Evolutionary conservation across 768 basidiomycete genomes (phyloP).

Genomic region (Symmetrospora coprosmae): DNA sequence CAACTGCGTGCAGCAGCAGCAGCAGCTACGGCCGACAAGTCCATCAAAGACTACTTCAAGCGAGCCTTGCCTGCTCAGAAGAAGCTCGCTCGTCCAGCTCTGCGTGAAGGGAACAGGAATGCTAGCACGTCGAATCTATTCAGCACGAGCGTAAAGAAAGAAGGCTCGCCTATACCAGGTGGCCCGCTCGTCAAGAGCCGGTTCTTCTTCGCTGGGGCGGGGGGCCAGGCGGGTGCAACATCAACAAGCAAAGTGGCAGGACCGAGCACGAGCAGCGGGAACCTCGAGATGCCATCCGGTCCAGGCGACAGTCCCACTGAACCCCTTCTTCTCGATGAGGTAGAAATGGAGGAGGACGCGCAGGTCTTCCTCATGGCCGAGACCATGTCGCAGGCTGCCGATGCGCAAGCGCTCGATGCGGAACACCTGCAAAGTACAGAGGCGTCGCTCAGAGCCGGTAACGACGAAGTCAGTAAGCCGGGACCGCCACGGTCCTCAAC

Average conservation of each 20-base stretch:
- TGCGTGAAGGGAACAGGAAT: background rate
- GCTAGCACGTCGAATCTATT: background rate
- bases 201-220: background rate
- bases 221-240: background rate
- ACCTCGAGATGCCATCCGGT: no score
- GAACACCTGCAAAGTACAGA: background rate
- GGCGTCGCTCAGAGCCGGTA: background rate
- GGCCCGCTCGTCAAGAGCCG: background rate
- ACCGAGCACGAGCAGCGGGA: no score
- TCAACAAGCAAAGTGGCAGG: no score
- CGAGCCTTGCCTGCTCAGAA: background rate
- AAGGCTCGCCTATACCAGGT: background rate
- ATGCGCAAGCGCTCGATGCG: background rate
- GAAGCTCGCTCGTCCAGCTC: background rate
- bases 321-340: background rate
- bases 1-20: background rate
- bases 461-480: background rate
- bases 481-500: background rate
- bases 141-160: background rate
- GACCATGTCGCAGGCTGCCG: no score
- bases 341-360: background rate
- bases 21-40: background rate
- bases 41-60: constrained; percentile 2
- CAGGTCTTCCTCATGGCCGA: no score
- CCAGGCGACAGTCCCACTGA: no score